Base-by-base conservation (phyloP, 768 basidiomycete species). In the Leccinum uliginosum region DNA sequence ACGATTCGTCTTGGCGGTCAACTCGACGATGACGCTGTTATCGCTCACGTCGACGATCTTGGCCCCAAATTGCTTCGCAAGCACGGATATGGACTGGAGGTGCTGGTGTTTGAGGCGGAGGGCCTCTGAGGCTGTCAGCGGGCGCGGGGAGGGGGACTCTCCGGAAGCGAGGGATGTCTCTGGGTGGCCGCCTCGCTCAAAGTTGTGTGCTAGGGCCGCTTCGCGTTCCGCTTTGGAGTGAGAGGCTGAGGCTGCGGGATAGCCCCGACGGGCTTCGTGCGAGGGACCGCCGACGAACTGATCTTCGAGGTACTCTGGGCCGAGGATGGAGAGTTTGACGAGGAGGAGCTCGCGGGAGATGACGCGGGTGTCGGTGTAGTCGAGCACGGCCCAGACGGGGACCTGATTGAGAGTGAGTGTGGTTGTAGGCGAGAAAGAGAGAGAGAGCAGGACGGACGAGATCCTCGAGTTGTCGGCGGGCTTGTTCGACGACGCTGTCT, bases 331-430 rank as follows among this genome's bases (percentile, higher is more conserved):
- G 3, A 99, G 86, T 70, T 99, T 99, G 68, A 89, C 91, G 62
- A 99, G 87, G 30, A 98, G 82, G 14, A 98, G 81, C 73, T 99
- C 97, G 64, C 97, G 90, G 62, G 89, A 82, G 71, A 99, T 96
- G 27, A 87, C 85, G 55, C 82, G 84, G 23, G 94, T 98, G 59
- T 95, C 82, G 19, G 96, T 98, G 72, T 98, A 99, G 74, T 99
- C 95, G 58, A 99, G 80, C 30, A 99, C 97, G 27, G 96, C 97
- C 97, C 97, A 99, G 4, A 99, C 97, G 50, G 96, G 97, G 26
- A 99, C 95, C 96, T 97, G 5, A 29, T 14, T 27, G 14, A 27
- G 46, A n/a, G 8, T 8, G 15, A 17, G 12, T 5, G 15, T n/a
- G 7, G 9, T 2, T 17, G 8, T n/a, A 38, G 3, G 35, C 2